These are phyloP conservation scores for Cucurbita ficifolia DNA, from an alignment of 306 rosid genomes.

Conservation along the genomic window DNA sequence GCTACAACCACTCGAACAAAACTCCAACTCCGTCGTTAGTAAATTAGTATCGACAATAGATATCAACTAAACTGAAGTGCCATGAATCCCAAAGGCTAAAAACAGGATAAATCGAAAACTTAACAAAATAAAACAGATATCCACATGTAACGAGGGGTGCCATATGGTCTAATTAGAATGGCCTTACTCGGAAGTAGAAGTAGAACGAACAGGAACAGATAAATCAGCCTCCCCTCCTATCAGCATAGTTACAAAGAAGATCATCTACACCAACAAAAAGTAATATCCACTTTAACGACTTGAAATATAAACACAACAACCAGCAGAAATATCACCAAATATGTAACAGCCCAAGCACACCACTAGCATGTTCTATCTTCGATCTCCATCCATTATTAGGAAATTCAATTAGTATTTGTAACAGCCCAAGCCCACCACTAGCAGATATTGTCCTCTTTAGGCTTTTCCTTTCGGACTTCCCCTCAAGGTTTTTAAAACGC, in stretches of 20 bases:
- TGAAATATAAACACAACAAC: not conserved
- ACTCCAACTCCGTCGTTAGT: not conserved
- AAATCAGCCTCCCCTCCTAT: constrained; percentile 22
- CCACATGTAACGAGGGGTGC: not conserved
- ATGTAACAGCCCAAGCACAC: no score
- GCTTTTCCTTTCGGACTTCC: no score
- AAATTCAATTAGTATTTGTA: no score
- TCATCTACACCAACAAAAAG: constrained; percentile 24
- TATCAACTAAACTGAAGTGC: not conserved
- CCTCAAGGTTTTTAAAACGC: no score
- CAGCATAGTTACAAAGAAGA: constrained; percentile 29
- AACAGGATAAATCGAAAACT: not conserved
- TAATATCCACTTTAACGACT: not conserved
- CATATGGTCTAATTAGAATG: not conserved
- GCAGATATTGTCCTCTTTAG: no score
- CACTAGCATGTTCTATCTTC: no score
- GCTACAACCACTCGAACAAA: not conserved
- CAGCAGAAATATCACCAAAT: not conserved
- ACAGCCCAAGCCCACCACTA: no score
- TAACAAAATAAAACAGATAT: not conserved
- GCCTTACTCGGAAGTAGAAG: constrained; percentile 22
- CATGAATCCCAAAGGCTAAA: not conserved
- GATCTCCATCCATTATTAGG: no score
- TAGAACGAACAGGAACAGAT: not conserved
- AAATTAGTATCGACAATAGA: not conserved